A percentile compares a stretch with the other conserved stretches of the same genome.
These are phyloP conservation scores for Phytophthora podocarpi DNA, from an alignment of 352 stramenopile genomes.

Conservation along the genomic window DNA sequence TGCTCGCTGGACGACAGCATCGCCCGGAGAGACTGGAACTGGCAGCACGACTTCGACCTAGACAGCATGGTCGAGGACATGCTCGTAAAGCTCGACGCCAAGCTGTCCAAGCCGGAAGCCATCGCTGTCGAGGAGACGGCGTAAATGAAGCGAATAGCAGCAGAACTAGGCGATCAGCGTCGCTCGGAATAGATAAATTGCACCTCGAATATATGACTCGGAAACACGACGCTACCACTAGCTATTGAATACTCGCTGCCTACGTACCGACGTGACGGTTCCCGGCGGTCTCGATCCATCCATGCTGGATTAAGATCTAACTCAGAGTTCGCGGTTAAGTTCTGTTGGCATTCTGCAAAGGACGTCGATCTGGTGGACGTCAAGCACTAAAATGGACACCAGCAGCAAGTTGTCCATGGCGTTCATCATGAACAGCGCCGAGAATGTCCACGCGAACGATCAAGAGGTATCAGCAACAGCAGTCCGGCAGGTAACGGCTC, in stretches of 20 bases:
- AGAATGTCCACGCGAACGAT: background rate
- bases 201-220: slow-evolving; percentile 24
- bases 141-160: slow-evolving; percentile 1
- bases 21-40: slow-evolving; percentile 87
- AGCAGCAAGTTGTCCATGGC: slow-evolving; percentile 21
- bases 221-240: slow-evolving; percentile 5
- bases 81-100: slow-evolving; percentile 83
- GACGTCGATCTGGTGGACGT: too few species aligned
- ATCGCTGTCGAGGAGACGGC: slow-evolving; percentile 23
- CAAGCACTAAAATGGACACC: background rate
- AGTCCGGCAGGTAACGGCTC: too few species aligned
- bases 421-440: slow-evolving; percentile 28
- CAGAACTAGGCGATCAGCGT: background rate
- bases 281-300: too few species aligned
- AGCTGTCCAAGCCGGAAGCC: slow-evolving; percentile 47
- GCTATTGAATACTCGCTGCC: slow-evolving; percentile 5
- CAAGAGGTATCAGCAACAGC: background rate
- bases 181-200: slow-evolving; percentile 17
- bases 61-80: slow-evolving; percentile 92
- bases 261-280: slow-evolving; percentile 19
- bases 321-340: too few species aligned
- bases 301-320: slow-evolving; percentile 10
- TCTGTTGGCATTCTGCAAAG: slow-evolving; percentile 19
- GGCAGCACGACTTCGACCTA: slow-evolving; percentile 90
- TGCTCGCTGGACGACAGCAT: slow-evolving; percentile 83